Evolutionary conservation across 352 stramenopile genomes (phyloP).

Genomic region (Globisporangium cylindrosporum): DNA sequence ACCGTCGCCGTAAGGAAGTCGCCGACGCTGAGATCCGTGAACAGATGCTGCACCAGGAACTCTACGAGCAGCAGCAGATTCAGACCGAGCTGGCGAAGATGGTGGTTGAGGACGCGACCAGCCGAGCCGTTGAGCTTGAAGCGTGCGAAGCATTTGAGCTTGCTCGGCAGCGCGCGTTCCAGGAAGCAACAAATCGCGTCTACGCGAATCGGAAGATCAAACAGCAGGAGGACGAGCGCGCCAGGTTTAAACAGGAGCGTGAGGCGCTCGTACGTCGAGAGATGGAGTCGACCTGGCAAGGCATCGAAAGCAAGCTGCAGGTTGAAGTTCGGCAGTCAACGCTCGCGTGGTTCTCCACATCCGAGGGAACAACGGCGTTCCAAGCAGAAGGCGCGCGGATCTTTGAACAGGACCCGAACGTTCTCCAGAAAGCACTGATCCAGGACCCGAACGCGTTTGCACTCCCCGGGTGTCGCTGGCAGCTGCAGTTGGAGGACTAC

Average conservation of each 20-base stretch:
- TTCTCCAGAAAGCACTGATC: conserved; percentile 40
- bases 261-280: conserved; percentile 20
- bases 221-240: conserved; percentile 52
- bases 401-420: conserved; percentile 51
- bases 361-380: conserved; percentile 28
- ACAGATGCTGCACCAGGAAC: conserved; percentile 33
- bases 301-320: conserved; percentile 39
- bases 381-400: conserved; percentile 40
- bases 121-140: conserved; percentile 24
- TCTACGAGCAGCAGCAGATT: conserved; percentile 27
- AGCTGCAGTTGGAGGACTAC: conserved; percentile 55
- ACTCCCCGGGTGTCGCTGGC: conserved; percentile 48
- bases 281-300: conserved; percentile 40
- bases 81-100: conserved; percentile 33
- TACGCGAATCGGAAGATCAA: conserved; percentile 45
- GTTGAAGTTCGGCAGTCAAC: conserved; percentile 45
- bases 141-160: conserved; percentile 27
- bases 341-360: conserved; percentile 39
- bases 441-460: conserved; percentile 29
- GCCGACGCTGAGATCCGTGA: conserved; percentile 37
- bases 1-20: conserved; percentile 41
- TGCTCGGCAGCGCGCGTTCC: conserved; percentile 34
- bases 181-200: conserved; percentile 40
- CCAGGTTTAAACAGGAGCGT: conserved; percentile 33
- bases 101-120: conserved; percentile 47